Percentiles rank a stretch among this genome's conserved stretches.
These are phyloP conservation scores for Globisporangium nodosum DNA, from an alignment of 352 stramenopile species.

Conservation along the genomic window DNA sequence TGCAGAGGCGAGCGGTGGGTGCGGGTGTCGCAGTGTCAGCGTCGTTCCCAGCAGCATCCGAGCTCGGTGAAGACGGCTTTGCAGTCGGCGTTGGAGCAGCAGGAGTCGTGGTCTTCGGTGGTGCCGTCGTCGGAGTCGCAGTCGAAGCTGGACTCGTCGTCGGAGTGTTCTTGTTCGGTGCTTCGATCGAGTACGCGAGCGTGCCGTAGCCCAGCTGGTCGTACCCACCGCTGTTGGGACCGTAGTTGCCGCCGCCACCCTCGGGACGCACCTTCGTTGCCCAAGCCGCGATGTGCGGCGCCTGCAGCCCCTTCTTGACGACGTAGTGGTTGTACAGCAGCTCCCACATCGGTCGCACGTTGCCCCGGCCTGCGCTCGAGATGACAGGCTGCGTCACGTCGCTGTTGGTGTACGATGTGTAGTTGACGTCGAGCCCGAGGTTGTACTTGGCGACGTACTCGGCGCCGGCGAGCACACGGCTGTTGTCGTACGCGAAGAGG, in stretches of 20 bases:
- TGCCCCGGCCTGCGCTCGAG: conserved; percentile 4
- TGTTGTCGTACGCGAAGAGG: conserved; percentile 18
- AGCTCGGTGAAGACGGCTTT: no score
- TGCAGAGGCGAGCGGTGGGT: neutral
- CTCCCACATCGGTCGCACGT: conserved; percentile 11
- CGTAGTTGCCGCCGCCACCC: conserved; percentile 18
- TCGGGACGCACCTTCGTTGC: conserved; percentile 10
- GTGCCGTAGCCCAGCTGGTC: conserved; percentile 18
- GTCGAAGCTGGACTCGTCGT: neutral
- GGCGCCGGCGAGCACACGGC: conserved; percentile 14
- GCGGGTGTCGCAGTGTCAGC: neutral
- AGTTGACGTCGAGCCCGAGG: conserved; percentile 11
- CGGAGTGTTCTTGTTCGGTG: neutral
- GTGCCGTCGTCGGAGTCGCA: neutral
- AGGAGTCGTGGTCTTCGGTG: no score
- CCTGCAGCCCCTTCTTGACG: conserved; percentile 9
- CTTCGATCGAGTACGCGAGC: conserved; percentile 12
- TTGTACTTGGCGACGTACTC: conserved; percentile 21
- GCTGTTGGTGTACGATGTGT: conserved; percentile 17
- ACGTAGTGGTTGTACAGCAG: conserved; percentile 20
- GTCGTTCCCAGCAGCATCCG: neutral
- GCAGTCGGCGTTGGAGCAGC: no score
- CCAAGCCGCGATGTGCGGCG: conserved; percentile 10
- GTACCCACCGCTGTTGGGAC: conserved; percentile 15
- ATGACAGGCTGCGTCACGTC: conserved; percentile 16